Evolutionary conservation across 2,329 filamentous ascomycete species (phyloP).

Genomic region (Beauveria sp.): DNA sequence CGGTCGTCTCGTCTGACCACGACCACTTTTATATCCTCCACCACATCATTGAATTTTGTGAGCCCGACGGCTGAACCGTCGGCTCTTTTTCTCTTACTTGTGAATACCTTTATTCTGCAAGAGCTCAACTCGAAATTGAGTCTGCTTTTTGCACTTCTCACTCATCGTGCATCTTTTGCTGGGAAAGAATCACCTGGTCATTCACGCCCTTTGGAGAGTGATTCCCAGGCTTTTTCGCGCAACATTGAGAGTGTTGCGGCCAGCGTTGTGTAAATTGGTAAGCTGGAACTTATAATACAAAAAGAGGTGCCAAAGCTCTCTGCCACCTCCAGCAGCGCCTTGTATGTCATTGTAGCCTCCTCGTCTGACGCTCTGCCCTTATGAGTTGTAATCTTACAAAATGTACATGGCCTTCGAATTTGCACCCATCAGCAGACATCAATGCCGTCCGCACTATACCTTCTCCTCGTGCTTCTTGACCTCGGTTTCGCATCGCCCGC

Average conservation of each 20-base stretch:
- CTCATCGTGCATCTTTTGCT: background rate
- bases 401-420: background rate
- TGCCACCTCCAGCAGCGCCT: background rate
- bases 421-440: background rate
- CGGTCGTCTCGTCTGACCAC: background rate
- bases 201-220: background rate
- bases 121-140: no score
- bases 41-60: background rate
- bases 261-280: background rate
- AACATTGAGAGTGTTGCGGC: no score
- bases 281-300: background rate
- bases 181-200: background rate
- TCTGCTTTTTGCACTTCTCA: no score
- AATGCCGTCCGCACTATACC: background rate
- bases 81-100: no score
- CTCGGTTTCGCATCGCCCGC: conserved; percentile 63
- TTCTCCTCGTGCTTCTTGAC: conserved; percentile 27
- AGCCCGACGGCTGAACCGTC: no score
- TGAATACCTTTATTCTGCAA: no score
- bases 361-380: no score
- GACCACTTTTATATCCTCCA: background rate
- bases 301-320: background rate
- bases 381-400: background rate
- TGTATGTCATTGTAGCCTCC: background rate
- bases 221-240: background rate